Percentiles rank a stretch among this genome's conserved stretches.
These are phyloP conservation scores for Xerocomellus amylosporus DNA, from an alignment of 768 basidiomycete species.

Conservation along the genomic window DNA sequence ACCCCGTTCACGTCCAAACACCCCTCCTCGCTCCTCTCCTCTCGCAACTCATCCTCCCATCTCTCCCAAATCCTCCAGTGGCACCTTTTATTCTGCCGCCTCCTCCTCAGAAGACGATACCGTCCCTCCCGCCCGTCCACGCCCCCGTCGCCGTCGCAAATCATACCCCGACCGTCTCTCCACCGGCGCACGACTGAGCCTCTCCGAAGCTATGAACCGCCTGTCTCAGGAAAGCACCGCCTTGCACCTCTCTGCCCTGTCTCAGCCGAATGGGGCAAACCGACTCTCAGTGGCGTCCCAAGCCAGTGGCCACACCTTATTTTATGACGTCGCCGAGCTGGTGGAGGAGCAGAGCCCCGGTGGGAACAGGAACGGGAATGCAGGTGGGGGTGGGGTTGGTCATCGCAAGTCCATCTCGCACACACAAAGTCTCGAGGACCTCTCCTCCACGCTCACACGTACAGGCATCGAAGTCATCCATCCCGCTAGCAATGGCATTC, in stretches of 20 bases:
- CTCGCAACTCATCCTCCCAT: conserved; percentile 12
- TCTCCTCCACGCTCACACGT: conserved; percentile 19
- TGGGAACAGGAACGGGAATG: not conserved
- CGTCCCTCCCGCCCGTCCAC: conserved; percentile 11
- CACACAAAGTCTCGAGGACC: conserved; percentile 26
- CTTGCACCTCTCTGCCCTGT: not conserved
- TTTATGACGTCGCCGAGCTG: conserved; percentile 22
- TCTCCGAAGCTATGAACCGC: conserved; percentile 28
- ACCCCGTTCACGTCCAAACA: conserved; percentile 18
- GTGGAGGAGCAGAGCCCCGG: not conserved
- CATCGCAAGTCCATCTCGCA: not conserved
- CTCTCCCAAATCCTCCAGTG: conserved; percentile 29
- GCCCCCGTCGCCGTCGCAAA: conserved; percentile 19
- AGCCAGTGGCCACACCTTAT: conserved; percentile 27
- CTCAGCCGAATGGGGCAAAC: conserved; percentile 9
- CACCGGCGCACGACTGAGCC: conserved; percentile 22
- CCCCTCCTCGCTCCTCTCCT: conserved; percentile 16
- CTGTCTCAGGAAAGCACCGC: conserved; percentile 19
- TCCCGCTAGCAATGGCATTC: not conserved
- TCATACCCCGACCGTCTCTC: conserved; percentile 28
- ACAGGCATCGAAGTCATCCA: conserved; percentile 17
- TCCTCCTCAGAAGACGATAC: conserved; percentile 20
- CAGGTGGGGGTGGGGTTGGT: not conserved
- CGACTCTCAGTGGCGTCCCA: conserved; percentile 25
- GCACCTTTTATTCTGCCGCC: conserved; percentile 24